These are phyloP conservation scores for Calophaca sinica DNA, from an alignment of 306 rosid genomes.

Conservation along the genomic window DNA sequence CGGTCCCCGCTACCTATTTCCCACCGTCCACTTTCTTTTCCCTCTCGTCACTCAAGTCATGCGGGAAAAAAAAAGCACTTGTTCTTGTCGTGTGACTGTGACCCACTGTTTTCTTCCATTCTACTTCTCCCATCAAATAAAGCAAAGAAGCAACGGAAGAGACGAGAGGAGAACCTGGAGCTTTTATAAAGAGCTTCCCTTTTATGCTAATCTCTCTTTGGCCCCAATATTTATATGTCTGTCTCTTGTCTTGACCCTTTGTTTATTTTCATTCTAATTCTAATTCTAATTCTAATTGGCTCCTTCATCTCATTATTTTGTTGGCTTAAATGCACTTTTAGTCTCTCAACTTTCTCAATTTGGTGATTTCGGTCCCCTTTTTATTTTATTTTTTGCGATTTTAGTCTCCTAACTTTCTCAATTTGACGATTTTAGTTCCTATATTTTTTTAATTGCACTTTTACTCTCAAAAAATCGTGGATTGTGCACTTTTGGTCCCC, in stretches of 20 bases:
- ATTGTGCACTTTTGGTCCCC: too few relatives aligned
- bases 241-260: neutral
- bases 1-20: neutral
- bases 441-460: too few relatives aligned
- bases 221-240: neutral
- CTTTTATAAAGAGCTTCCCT: neutral
- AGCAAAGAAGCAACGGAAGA: neutral
- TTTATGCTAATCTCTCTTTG: neutral
- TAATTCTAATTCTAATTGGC: neutral
- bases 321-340: too few relatives aligned
- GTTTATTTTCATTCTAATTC: neutral
- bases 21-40: neutral
- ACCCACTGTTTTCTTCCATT: neutral
- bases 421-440: too few relatives aligned
- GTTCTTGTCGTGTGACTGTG: neutral
- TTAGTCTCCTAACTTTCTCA: too few relatives aligned
- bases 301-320: neutral
- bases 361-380: too few relatives aligned
- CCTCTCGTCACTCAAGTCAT: neutral
- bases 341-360: too few relatives aligned
- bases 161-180: constrained; percentile 2
- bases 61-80: neutral
- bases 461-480: too few relatives aligned
- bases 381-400: too few relatives aligned
- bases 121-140: neutral